Evolutionary conservation across 805 yeast genomes (phyloP).

Genomic region (Yamadazyma nakazawae): DNA sequence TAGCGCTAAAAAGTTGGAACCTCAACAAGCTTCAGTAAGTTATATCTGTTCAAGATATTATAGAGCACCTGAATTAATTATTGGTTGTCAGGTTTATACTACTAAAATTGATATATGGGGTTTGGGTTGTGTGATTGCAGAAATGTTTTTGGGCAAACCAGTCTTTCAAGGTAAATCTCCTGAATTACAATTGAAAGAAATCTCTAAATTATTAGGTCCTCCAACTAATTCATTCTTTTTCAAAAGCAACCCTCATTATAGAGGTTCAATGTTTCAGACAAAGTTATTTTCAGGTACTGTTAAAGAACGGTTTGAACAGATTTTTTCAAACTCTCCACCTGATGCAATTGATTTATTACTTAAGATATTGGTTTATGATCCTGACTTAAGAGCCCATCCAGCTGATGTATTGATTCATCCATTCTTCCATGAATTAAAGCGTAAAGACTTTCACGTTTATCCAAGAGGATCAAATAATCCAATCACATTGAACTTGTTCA

Average conservation of each 20-base stretch:
- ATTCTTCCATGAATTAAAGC: slow-evolving; percentile 83
- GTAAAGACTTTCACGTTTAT: slow-evolving; percentile 45
- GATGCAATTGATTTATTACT: slow-evolving; percentile 83
- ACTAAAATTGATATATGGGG: slow-evolving; percentile 98
- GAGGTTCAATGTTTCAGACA: slow-evolving; percentile 69
- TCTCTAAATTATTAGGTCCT: slow-evolving; percentile 86
- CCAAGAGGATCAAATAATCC: slow-evolving; percentile 51
- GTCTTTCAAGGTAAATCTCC: slow-evolving; percentile 95
- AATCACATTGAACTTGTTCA: slow-evolving; percentile 50
- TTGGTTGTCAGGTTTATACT: slow-evolving; percentile 84
- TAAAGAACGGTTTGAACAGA: slow-evolving; percentile 47
- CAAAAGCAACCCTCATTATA: slow-evolving; percentile 70
- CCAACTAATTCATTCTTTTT: slow-evolving; percentile 69
- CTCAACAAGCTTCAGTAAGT: slow-evolving; percentile 83
- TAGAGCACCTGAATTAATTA: slow-evolving; percentile 92
- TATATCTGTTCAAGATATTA: slow-evolving; percentile 95
- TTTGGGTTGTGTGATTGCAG: slow-evolving; percentile 93
- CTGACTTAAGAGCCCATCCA: slow-evolving; percentile 77
- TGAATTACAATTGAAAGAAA: slow-evolving; percentile 81
- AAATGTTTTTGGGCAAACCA: slow-evolving; percentile 87
- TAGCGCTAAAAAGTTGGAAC: slow-evolving; percentile 74
- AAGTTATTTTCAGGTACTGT: slow-evolving; percentile 57
- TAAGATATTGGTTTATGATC: slow-evolving; percentile 84
- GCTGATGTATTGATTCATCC: slow-evolving; percentile 81
- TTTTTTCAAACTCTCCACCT: slow-evolving; percentile 67